A percentile compares a stretch with the other conserved stretches of the same genome.
phyloP scores from a whole-genome alignment of 352 stramenopile species.

The Globisporangium ultimum region DNA sequence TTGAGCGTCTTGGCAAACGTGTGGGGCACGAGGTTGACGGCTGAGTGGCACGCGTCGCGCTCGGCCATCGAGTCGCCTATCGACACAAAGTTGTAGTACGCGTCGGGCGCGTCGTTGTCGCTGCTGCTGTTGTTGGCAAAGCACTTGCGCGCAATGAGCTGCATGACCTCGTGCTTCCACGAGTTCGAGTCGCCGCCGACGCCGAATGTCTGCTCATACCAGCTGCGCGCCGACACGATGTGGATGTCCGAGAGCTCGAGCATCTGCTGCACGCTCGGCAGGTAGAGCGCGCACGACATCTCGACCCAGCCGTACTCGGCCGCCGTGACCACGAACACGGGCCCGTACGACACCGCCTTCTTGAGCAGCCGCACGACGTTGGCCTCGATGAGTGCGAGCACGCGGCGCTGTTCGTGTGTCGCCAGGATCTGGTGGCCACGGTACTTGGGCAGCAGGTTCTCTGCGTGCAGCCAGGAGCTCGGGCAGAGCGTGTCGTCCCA shows the following conservation, averaged over 20 bases:
- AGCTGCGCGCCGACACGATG: constrained; percentile 81
- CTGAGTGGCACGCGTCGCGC: constrained; percentile 76
- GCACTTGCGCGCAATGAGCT: constrained; percentile 83
- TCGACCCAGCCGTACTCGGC: constrained; percentile 85
- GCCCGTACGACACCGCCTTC: constrained; percentile 74
- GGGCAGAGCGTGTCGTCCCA: constrained; percentile 89
- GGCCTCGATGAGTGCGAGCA: constrained; percentile 54
- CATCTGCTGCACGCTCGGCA: constrained; percentile 60
- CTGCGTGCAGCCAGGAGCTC: constrained; percentile 78
- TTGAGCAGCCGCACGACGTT: constrained; percentile 62
- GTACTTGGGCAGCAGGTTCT: constrained; percentile 79
- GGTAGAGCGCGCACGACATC: constrained; percentile 73
- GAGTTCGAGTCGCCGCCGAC: constrained; percentile 67
- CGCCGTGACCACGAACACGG: constrained; percentile 84
- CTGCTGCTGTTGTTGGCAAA: constrained; percentile 39
- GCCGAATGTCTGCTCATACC: constrained; percentile 85
- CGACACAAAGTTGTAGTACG: constrained; percentile 80
- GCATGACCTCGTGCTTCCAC: constrained; percentile 87
- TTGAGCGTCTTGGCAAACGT: constrained; percentile 88
- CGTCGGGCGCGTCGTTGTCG: constrained; percentile 17
- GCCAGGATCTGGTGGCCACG: constrained; percentile 68
- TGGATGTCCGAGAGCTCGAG: constrained; percentile 77
- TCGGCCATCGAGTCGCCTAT: constrained; percentile 87
- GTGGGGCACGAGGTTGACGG: constrained; percentile 49
- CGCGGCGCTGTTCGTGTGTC: constrained; percentile 47